Percentiles rank a stretch among this genome's conserved stretches.
Evolutionary conservation across 352 stramenopile species (phyloP).

Genomic region (Phytophthora brassicae): DNA sequence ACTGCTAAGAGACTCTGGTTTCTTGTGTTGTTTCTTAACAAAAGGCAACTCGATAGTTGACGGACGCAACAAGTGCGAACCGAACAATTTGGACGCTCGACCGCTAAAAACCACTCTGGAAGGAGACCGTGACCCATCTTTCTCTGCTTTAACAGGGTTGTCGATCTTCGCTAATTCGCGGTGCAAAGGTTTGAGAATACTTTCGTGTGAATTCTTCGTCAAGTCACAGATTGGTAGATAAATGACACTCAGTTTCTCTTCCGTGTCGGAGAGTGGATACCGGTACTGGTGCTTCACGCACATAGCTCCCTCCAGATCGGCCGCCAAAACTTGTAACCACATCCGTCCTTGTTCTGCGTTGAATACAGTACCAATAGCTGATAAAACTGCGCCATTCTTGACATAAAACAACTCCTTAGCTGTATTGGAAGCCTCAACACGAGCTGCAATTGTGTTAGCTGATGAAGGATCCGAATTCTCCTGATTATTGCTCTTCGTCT

Average conservation of each 20-base stretch:
- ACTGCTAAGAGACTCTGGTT: conserved; percentile 12
- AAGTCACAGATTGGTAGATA: conserved; percentile 56
- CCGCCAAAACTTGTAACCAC: conserved; percentile 66
- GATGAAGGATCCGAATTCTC: conserved; percentile 9
- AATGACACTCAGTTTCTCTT: conserved; percentile 52
- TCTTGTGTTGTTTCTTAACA: conserved; percentile 21
- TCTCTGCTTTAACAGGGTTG: conserved; percentile 35
- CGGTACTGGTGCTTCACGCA: conserved; percentile 37
- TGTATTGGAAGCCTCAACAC: conserved; percentile 35
- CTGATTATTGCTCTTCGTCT: conserved; percentile 23
- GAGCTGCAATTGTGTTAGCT: conserved; percentile 33
- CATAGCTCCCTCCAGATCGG: conserved; percentile 53
- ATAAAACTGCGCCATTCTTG: conserved; percentile 52
- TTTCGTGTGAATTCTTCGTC: conserved; percentile 31
- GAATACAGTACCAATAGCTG: conserved; percentile 52
- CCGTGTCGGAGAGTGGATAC: conserved; percentile 38
- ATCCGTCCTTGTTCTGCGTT: conserved; percentile 49
- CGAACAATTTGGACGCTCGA: conserved; percentile 74
- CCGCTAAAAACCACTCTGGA: conserved; percentile 70
- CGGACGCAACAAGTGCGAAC: conserved; percentile 58
- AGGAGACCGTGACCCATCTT: conserved; percentile 20
- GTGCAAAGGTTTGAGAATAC: conserved; percentile 42
- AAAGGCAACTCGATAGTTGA: conserved; percentile 58
- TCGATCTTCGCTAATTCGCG: conserved; percentile 48
- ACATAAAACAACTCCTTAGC: conserved; percentile 59